Evolutionary conservation across 306 rosid genomes (phyloP), one percentile per base, ranked within the genome.

Genomic region (Medicago arabica): DNA sequence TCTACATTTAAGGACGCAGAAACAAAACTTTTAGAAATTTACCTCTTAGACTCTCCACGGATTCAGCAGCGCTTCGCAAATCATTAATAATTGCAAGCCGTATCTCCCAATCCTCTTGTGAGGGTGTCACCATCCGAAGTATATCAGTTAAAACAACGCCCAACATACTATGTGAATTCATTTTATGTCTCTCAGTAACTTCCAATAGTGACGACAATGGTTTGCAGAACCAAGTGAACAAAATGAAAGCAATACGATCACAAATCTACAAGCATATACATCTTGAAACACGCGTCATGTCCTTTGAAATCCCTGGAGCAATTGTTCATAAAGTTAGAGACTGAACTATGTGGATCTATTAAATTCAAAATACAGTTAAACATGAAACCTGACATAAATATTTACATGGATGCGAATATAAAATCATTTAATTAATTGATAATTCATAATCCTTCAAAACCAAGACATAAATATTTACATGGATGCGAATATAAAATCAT

Each of bases 41-140:
- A 84, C 97, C 96, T 88, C 96, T 86, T 69, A 95, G 82, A 71
- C 69, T 84, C 62, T 87, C 90, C 57, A 90, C 49, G 19, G 96
- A 82, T 73, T 72, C 69, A 60, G 84, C 88, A 69, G 81, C 70
- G 76, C 38, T 58, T 57, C 58, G 82, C 49, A 95, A 41, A 75
- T 85, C 91, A 6, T 64, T 65, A 69, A 90, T 78, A n/a, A 92
- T 78, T 66, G 67, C 82, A 63, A 73, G 67, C 16, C 99, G 88
- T 36, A 60, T 47, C 16, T 4, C 70, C 93, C 92, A 68, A 80
- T 95, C 97, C 66, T 62, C 82, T 11, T 67, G 83, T 43, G 15
- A 40, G 50, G 97, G 97, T 63, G 84, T 75, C 72, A 85, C 57
- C 75, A 49, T 91, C 34, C 0, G 72, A 68, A 90, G 87, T 74